Base-by-base conservation (phyloP, 106 monocot species). In the Acorus calamus region DNA sequence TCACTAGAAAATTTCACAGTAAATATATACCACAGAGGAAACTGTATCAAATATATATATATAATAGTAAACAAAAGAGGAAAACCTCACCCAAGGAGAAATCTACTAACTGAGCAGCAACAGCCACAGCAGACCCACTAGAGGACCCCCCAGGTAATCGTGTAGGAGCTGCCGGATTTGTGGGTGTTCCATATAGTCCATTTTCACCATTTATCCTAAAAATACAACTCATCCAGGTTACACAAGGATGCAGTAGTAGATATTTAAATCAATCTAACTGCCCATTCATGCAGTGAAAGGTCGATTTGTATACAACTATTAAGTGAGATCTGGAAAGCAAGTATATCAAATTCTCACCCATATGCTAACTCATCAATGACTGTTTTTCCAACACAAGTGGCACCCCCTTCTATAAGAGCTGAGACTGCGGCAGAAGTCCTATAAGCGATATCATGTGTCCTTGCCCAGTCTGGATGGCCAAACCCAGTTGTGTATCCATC, bases 91-190 rank as follows among this genome's bases (percentile, higher is more conserved):
- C 98, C 60, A 99, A 77, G 7, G 98, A 66, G 48, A 99, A 84
- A 50, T 99, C 98, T 12, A 88, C 98, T 10, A 92, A 42, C 47
- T 73, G 83, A 60, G 78, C 67, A 70, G 92, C 83, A 69, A 92
- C 88, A 69, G 88, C 80, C 50, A 86, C 92, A 61, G 92, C 92
- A 59, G 98, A 88, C 62, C 98, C 98, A 67, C 92, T 85, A 7
- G 81, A 99, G 59, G 80, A 99, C 56, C 98, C 98, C 61, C 98
- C 98, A 77, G 88, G 77, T 50, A 83, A 65, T 67, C 83, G 73
- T 9, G 88, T 92, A 56, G 70, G 77, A 73, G 69, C 80, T 51
- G 62, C 59, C 59, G 92, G 88, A 72, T 99, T 99, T 45, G 78
- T 79, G 52, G 98, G 88, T 45, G 79, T 73, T 43, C 81, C 92